phyloP scores from a whole-genome alignment of 768 basidiomycete species.

The Mycena belliarum region DNA sequence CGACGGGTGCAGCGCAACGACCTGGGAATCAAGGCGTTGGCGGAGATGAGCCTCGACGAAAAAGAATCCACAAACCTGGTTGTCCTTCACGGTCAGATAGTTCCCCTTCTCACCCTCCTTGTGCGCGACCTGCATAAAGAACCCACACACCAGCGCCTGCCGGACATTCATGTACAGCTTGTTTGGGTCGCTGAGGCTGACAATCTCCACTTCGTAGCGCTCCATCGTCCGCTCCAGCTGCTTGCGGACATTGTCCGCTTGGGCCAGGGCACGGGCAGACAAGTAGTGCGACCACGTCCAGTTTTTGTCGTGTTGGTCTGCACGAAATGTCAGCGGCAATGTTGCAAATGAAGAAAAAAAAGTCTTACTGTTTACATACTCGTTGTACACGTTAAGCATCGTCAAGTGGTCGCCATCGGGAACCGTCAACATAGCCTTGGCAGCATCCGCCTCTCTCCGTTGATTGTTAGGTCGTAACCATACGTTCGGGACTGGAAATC shows the following conservation, averaged over 20 bases:
- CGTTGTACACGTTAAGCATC: constrained; percentile 92
- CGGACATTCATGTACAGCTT: constrained; percentile 77
- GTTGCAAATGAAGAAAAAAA: neutral
- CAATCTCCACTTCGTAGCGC: constrained; percentile 75
- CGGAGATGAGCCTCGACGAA: neutral
- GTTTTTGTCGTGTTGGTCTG: constrained; percentile 75
- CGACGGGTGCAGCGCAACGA: constrained; percentile 80
- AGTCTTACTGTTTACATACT: constrained; percentile 76
- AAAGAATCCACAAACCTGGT: constrained; percentile 58
- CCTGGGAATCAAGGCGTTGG: constrained; percentile 33
- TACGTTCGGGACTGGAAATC: constrained; percentile 77
- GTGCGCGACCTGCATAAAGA: constrained; percentile 98
- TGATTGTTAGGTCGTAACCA: constrained; percentile 90
- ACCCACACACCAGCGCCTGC: constrained; percentile 85
- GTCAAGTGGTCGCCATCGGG: constrained; percentile 98
- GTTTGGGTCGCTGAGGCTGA: constrained; percentile 67
- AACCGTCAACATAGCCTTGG: constrained; percentile 84
- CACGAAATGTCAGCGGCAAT: neutral
- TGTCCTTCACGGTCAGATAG: constrained; percentile 93
- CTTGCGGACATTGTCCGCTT: constrained; percentile 91
- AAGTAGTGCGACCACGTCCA: constrained; percentile 95
- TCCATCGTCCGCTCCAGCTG: constrained; percentile 94
- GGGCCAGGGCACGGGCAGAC: constrained; percentile 75
- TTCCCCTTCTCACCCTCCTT: constrained; percentile 88
- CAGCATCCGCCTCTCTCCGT: constrained; percentile 88